A percentile compares a stretch with the other conserved stretches of the same genome.
These are phyloP conservation scores for Trypanosoma platydactyli DNA, from an alignment of 208 protist genomes.

Conservation along the genomic window DNA sequence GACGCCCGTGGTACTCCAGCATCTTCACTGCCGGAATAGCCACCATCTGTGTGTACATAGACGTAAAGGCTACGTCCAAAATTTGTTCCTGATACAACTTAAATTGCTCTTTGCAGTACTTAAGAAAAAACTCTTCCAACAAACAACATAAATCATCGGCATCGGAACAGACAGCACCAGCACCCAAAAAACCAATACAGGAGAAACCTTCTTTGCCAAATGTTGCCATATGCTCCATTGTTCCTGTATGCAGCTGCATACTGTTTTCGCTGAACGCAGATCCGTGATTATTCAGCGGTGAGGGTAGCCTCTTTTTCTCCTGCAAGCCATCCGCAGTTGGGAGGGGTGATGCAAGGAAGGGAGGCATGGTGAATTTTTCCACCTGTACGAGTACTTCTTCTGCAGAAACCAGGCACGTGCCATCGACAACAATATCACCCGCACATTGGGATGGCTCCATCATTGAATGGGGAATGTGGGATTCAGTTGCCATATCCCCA, in stretches of 20 bases:
- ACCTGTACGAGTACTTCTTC: constrained; percentile 4
- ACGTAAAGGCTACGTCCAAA: constrained; percentile 50
- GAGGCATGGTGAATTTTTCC: not conserved
- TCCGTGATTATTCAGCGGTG: too few relatives aligned
- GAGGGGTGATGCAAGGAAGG: not conserved
- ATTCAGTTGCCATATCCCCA: not conserved
- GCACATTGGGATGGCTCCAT: not conserved
- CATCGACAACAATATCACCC: constrained; percentile 3
- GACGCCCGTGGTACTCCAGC: constrained; percentile 50
- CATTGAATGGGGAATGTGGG: not conserved
- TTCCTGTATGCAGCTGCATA: too few relatives aligned
- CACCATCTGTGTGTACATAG: constrained; percentile 49
- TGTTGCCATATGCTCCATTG: too few relatives aligned
- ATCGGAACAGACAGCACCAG: not conserved
- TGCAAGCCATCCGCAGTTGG: too few relatives aligned
- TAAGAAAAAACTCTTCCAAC: constrained; percentile 28
- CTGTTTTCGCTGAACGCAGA: too few relatives aligned
- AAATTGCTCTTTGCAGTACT: constrained; percentile 32
- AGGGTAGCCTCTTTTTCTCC: too few relatives aligned
- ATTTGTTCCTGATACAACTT: constrained; percentile 35
- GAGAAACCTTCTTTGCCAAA: too few relatives aligned
- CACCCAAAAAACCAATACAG: not conserved
- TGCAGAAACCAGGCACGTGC: not conserved
- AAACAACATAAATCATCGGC: not conserved
- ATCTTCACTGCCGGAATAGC: constrained; percentile 38